Evolutionary conservation across 768 basidiomycete genomes (phyloP), one percentile per base, ranked within the genome.

Genomic region (Fomitopsis serialis): DNA sequence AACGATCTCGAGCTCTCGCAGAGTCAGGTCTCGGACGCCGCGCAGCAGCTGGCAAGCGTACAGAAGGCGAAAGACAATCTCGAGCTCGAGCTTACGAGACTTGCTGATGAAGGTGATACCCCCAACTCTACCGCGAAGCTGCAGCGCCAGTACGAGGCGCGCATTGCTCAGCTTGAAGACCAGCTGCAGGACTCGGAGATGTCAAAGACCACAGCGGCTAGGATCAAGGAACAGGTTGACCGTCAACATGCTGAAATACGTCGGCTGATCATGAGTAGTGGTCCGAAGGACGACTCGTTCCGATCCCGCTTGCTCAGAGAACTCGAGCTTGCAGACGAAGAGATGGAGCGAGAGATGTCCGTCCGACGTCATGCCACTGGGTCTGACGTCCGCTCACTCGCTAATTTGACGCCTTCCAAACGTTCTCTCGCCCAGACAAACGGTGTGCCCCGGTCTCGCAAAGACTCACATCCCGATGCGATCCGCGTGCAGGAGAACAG

Each of bases 191-290:
- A 86, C 34, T 72, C 79, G 1, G 79, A 83, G 52, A 68, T 74
- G 13, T 72, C 78, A 0, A 74, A 77, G 48, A 62, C 70, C 2
- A 78, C 77, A 24, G 77, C 78, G 2, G 67, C 76, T 2, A 77
- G 75, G 57, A 82, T 87, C 59, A 79, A 76, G 58, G 80, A 81
- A 35, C 80, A 77, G 44, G 77, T 88, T 27, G 81, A 82, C 58
- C 77, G 76, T 15, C 85, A 88, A 50, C 86, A 87, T 61, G 77
- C 78, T n/a, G 87, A 89, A 56, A 78, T 89, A 40, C 80, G 85
- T 4, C 73, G 79, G n/a, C 72, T 88, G 22, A 78, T 89, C 50
- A 73, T 79, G 70, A 73, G 72, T 43, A 78, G 75, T 47, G 75
- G 75, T 11, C 78, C 83, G 9, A 74, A 76, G 35, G 87, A 87